A percentile compares a stretch with the other conserved stretches of the same genome.
Conservation (phyloP, 345 rosid species). For the Dimocarpus longan region DNA sequence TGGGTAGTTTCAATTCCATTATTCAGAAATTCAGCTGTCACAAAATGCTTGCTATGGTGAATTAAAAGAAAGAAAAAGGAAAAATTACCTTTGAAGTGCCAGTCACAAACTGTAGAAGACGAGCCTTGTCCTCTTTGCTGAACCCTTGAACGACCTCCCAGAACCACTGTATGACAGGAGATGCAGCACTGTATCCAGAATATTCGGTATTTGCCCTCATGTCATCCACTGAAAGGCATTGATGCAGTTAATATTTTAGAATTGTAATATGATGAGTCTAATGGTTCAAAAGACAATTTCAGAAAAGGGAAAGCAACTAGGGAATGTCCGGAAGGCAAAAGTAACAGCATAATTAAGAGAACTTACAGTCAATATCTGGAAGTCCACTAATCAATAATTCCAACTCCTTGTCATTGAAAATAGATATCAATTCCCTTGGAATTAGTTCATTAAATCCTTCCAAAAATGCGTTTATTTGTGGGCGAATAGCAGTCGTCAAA, state of each 20-base stretch:
- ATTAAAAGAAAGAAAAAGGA: neutral
- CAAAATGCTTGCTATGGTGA: neutral
- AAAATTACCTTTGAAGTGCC: conserved; percentile 89
- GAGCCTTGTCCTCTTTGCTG: conserved; percentile 97
- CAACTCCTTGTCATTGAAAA: conserved; percentile 91
- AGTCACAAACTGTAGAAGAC: conserved; percentile 92
- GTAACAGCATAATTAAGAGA: neutral
- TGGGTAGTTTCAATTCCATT: neutral
- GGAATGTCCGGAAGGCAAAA: neutral
- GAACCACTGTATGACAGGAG: conserved; percentile 96
- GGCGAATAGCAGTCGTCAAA: conserved; percentile 94
- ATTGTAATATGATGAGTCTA: neutral
- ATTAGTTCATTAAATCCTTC: conserved; percentile 89
- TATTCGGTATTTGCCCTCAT: conserved; percentile 91
- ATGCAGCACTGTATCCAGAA: conserved; percentile 89
- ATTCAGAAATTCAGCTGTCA: conserved; percentile 4
- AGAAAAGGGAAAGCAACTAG: neutral
- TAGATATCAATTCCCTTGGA: conserved; percentile 73
- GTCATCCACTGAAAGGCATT: conserved; percentile 73
- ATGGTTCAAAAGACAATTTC: neutral
- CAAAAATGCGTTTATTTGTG: conserved; percentile 90
- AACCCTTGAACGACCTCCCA: conserved; percentile 98
- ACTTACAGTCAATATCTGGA: conserved; percentile 94
- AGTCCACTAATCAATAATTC: conserved; percentile 94
- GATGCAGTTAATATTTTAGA: conserved; percentile 14